These are phyloP conservation scores for Elongisporangium undulatum DNA, from an alignment of 352 stramenopile species.

Conservation along the genomic window DNA sequence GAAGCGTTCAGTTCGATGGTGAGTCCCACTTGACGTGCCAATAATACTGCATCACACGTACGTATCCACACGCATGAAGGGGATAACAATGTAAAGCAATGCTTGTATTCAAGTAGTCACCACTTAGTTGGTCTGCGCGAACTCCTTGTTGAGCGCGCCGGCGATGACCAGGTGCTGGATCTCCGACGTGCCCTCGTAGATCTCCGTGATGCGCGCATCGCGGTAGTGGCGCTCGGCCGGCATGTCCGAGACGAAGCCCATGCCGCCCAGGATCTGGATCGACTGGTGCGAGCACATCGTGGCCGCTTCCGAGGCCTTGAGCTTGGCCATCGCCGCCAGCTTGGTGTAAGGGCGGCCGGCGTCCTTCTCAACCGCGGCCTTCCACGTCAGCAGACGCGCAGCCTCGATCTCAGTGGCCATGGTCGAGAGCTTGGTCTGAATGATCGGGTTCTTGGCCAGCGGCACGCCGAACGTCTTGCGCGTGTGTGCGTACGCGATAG, in stretches of 20 bases:
- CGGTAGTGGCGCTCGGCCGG: conserved; percentile 96
- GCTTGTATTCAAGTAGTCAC: neutral
- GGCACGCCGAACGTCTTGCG: conserved; percentile 93
- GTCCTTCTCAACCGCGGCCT: conserved; percentile 92
- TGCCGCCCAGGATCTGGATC: conserved; percentile 94
- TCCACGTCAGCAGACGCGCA: conserved; percentile 93
- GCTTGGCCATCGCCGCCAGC: conserved; percentile 96
- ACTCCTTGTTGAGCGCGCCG: conserved; percentile 95
- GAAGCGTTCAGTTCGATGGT: neutral
- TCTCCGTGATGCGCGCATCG: conserved; percentile 96
- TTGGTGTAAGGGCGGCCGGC: conserved; percentile 88
- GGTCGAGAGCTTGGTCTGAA: conserved; percentile 90
- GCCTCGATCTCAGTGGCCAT: conserved; percentile 93
- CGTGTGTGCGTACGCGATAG: conserved; percentile 93
- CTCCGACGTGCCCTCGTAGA: conserved; percentile 97
- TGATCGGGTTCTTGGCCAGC: conserved; percentile 87
- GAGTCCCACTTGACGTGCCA: too few relatives aligned
- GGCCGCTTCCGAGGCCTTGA: conserved; percentile 93
- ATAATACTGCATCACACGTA: too few relatives aligned
- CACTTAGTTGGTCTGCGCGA: conserved; percentile 57
- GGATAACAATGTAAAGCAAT: too few relatives aligned
- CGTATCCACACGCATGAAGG: too few relatives aligned
- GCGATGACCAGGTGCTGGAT: conserved; percentile 97
- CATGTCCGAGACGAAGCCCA: conserved; percentile 97
- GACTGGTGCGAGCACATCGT: conserved; percentile 96